Evolutionary conservation across 768 basidiomycete genomes (phyloP), one percentile per base, ranked within the genome.

Genomic region (Boletus subcaerulescens): DNA sequence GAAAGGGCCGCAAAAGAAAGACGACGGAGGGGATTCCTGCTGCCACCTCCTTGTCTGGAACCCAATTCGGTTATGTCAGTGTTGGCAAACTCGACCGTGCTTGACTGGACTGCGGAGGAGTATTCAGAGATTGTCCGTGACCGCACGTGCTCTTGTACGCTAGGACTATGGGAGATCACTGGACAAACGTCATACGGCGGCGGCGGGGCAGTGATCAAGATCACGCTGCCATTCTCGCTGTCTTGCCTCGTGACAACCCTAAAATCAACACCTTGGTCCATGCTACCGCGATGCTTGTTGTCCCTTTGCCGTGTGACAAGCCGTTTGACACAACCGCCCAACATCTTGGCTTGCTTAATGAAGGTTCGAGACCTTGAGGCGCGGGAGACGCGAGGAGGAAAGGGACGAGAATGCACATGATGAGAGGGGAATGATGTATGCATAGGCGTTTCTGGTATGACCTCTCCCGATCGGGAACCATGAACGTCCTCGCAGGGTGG

Each of bases 1-100:
- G 67, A 71, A 52, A 69, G 67, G 3, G 71, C 62, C 12, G 62
- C 71, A 24, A 71, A 54, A 36, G 70, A 72, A 55, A 70, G 57
- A 49, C 69, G 69, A 36, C 65, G 67, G 4, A 68, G 59, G 18
- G 69, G 22, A 41, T 50, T 64, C 38, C 68, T 59, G 31, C 43
- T 62, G 47, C 51, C 47, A 22, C 58, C 39, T 32, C 57, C 57
- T 40, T 47, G 60, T 50, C 67, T 53, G 22, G 52, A 52, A 47
- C 48, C 48, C 35, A 50, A 48, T 33, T 58, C 62, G n/a, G 56
- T 39, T 22, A 53, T 38, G 13, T 45, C 50, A 7, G 33, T 39
- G 17, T 58, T 50, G 31, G 42, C 39, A 45, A 38, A 49, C 17
- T 64, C 64, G 14, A 24, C 46, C 6, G 48, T 45, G 45, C 56